Base-by-base conservation (phyloP, 2,329 filamentous ascomycete genomes). In the Penicillium capsulatum region DNA sequence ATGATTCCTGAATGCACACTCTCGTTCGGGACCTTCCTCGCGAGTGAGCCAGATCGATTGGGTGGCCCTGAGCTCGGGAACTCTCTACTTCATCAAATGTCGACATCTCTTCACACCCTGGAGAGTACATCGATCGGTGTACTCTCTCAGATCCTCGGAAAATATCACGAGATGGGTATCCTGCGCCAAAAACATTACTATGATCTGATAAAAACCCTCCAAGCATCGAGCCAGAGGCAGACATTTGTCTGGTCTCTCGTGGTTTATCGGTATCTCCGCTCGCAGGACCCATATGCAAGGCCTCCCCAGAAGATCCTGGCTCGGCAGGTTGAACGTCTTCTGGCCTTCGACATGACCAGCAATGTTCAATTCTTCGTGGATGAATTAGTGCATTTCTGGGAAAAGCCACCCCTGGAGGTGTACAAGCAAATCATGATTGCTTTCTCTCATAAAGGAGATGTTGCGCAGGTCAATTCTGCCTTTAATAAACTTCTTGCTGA, bases 371-470 rank as follows among this genome's bases (percentile, higher is more conserved):
- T 64, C 47, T 55, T 71, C n/a, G 51, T 73, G 37, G 57, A 64
- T 17, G 68, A 73, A 46, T 64, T 62, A 38, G 40, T 56, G 8
- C 40, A 45, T 14, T 62, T 65, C 13, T 52, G 66, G 48, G 47
- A 36, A 26, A 58, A 56, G 36, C 60, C 66, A 11, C 48, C 62
- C 7, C 29, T 50, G 3, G 36, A 48, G 20, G 58, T 57, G 14
- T 72, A 69, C 44, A 61, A 58, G 36, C 35, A 46, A 9, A 59
- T 61, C 3, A 57, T 75, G 28, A 57, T 54, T 7, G 64, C 62
- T 8, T 72, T 73, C 51, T 68, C 75, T 24, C 55, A 59, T 27
- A 61, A 66, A 37, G 74, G 74, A 17, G 69, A 78, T 46, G 62
- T 66, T 10, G 48, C 53, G 16, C 65, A 65, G 14, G 68, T 75